Conservation (phyloP, 2,329 filamentous ascomycete species). For the Dactylellina sp. region DNA sequence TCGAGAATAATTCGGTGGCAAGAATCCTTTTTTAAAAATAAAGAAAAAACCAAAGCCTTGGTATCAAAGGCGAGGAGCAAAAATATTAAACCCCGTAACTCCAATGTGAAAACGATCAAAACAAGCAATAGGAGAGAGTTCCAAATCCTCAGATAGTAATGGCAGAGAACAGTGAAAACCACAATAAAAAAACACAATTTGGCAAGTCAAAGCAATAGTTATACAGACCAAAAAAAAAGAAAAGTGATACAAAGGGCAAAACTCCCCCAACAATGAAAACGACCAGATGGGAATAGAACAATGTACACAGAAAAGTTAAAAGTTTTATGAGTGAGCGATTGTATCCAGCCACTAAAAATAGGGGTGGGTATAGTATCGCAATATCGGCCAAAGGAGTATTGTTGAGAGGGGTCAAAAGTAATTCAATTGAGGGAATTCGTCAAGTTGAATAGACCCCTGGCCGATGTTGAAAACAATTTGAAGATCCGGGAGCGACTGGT, state of each 20-base stretch:
- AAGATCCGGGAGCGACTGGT: slow-evolving; percentile 36
- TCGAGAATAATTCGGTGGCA: neutral
- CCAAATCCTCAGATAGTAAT: slow-evolving; percentile 19
- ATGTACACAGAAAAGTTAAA: slow-evolving; percentile 57
- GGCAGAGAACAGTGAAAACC: slow-evolving; percentile 4
- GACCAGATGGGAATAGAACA: slow-evolving; percentile 33
- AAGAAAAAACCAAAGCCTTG: slow-evolving; percentile 12
- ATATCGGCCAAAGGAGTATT: neutral
- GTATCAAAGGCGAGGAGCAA: slow-evolving; percentile 19
- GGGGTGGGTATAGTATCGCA: slow-evolving; percentile 27
- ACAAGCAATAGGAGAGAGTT: slow-evolving; percentile 8
- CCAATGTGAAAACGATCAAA: slow-evolving; percentile 19
- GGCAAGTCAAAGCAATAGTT: slow-evolving; percentile 25
- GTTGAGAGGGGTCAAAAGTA: slow-evolving; percentile 1
- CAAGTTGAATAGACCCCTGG: slow-evolving; percentile 4
- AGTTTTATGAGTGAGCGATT: slow-evolving; percentile 35
- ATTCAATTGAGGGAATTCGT: neutral
- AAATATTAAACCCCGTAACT: slow-evolving; percentile 30
- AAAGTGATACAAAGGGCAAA: slow-evolving; percentile 18
- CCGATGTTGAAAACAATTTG: slow-evolving; percentile 12
- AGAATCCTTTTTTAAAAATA: slow-evolving; percentile 2
- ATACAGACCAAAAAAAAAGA: slow-evolving; percentile 29
- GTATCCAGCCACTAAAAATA: slow-evolving; percentile 45
- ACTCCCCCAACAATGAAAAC: slow-evolving; percentile 27
- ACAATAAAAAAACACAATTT: slow-evolving; percentile 10